Evolutionary conservation across 2,329 filamentous ascomycete genomes (phyloP), one percentile per base, ranked within the genome.

Genomic region (Aureobasidium subglaciale): DNA sequence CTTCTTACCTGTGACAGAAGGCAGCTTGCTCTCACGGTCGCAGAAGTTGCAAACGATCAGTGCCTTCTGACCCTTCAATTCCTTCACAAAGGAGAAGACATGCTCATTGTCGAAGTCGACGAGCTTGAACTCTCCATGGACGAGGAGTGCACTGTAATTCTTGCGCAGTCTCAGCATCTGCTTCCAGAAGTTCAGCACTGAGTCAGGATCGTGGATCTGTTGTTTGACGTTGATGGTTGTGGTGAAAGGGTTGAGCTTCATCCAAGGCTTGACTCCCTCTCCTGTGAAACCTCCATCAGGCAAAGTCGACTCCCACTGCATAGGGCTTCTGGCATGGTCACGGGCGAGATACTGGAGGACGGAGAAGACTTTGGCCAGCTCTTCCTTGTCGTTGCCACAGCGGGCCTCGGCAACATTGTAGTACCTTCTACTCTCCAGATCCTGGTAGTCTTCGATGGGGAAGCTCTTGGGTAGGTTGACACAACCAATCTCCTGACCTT

Each of bases 261-360:
- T 88, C 86, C 86, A 89, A 4, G 86, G 84, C 56, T 73, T 76
- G 4, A 70, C 73, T 0, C 69, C 70, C 1, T 68, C 67, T 1
- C 72, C 70, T 1, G 83, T 83, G 70, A 88, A 89, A 9, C 86
- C 85, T 0, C 75, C 84, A 58, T 87, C 76, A 0, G 70, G 63
- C 4, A 20, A 0, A 1, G 53, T 34, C 1, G 69, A 72, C 57
- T 83, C 76, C 85, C 86, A 89, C 64, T 87, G 84, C 67, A 89
- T 83, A 0, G 85, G 85, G 1, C 82, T 81, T 52, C 86, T 76
- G 7, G 80, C 81, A 67, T 89, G 86, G 68, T 89, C 86, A 25
- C 86, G 65, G 4, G 78, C 80, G 65, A 81, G 82, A 60, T 74
- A 73, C 60, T 79, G 78, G 61, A 83, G 24, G 10, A 52, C 60